phyloP scores from a whole-genome alignment of 805 yeast genomes.

The Candida chilensis region DNA sequence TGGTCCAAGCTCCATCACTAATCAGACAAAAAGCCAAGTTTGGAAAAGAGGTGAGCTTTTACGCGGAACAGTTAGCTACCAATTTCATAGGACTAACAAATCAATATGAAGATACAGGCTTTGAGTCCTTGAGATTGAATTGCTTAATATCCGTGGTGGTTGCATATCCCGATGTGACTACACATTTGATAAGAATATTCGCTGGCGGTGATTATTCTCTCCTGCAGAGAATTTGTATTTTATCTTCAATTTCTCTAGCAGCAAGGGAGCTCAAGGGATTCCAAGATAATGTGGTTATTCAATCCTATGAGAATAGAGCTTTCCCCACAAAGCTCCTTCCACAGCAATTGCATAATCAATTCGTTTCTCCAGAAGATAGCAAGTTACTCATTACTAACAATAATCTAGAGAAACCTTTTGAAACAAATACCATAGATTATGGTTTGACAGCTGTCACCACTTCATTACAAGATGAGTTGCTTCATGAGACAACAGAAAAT shows the following conservation, averaged over 20 bases:
- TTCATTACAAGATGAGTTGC: slow-evolving; percentile 20
- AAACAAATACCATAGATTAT: slow-evolving; percentile 1
- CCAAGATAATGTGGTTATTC: slow-evolving; percentile 36
- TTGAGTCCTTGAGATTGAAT: slow-evolving; percentile 58
- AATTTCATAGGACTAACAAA: slow-evolving; percentile 46
- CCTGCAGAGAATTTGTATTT: slow-evolving; percentile 62
- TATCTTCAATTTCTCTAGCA: slow-evolving; percentile 61
- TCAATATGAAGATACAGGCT: slow-evolving; percentile 43
- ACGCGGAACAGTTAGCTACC: slow-evolving; percentile 44
- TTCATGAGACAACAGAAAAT: slow-evolving; percentile 17
- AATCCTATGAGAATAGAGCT: slow-evolving; percentile 16
- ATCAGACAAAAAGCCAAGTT: slow-evolving; percentile 54
- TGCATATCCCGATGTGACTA: slow-evolving; percentile 32
- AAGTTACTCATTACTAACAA: too few species aligned
- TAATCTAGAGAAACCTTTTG: too few species aligned
- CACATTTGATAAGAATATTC: slow-evolving; percentile 36
- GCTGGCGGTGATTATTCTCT: slow-evolving; percentile 71
- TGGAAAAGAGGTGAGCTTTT: slow-evolving; percentile 52
- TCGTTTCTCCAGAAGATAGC: too few species aligned
- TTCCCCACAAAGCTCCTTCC: slow-evolving; percentile 3
- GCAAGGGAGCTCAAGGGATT: slow-evolving; percentile 66
- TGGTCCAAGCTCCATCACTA: slow-evolving; percentile 45
- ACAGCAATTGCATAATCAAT: slow-evolving; percentile 7
- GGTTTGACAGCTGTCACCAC: slow-evolving; percentile 4
- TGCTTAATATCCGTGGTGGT: slow-evolving; percentile 58